phyloP scores from a whole-genome alignment of 768 basidiomycete genomes.

The Bullera alba region DNA sequence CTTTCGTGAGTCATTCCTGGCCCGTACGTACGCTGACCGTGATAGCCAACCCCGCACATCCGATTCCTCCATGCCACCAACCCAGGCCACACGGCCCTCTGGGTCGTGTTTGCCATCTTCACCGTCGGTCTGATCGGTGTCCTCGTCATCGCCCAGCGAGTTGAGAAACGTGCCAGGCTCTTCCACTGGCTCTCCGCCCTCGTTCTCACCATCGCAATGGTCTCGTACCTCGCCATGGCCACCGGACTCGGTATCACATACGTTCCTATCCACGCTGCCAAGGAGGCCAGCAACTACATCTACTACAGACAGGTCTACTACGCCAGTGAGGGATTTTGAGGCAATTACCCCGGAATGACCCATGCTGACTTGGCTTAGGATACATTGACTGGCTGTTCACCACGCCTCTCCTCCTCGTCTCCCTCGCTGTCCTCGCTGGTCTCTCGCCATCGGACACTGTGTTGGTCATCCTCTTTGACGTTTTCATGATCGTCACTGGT shows the following conservation, averaged over 20 bases:
- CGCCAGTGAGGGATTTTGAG: slow-evolving; percentile 23
- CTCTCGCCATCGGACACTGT: slow-evolving; percentile 36
- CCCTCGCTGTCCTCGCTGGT: slow-evolving; percentile 40
- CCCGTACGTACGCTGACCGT: not conserved
- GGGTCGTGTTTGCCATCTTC: slow-evolving; percentile 36
- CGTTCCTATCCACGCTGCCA: slow-evolving; percentile 26
- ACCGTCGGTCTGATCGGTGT: slow-evolving; percentile 28
- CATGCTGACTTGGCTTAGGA: slow-evolving; percentile 9
- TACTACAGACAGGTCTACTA: slow-evolving; percentile 38
- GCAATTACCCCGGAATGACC: not conserved
- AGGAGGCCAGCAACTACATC: slow-evolving; percentile 14
- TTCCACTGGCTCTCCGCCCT: slow-evolving; percentile 44
- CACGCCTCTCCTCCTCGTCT: slow-evolving; percentile 41
- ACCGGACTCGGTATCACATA: slow-evolving; percentile 33
- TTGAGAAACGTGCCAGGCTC: slow-evolving; percentile 35
- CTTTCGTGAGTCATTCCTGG: slow-evolving; percentile 13
- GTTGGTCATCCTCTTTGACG: slow-evolving; percentile 28
- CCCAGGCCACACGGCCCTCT: slow-evolving; percentile 31
- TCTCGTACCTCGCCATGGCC: slow-evolving; percentile 44
- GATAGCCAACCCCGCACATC: slow-evolving; percentile 15
- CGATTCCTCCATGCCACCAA: slow-evolving; percentile 26
- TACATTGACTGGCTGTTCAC: slow-evolving; percentile 44
- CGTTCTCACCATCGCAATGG: slow-evolving; percentile 39
- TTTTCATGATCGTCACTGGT: slow-evolving; percentile 41
- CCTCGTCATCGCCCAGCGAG: slow-evolving; percentile 29